Conservation (phyloP, 495 filamentous ascomycete genomes). For the Aspergillus bridgeri region DNA sequence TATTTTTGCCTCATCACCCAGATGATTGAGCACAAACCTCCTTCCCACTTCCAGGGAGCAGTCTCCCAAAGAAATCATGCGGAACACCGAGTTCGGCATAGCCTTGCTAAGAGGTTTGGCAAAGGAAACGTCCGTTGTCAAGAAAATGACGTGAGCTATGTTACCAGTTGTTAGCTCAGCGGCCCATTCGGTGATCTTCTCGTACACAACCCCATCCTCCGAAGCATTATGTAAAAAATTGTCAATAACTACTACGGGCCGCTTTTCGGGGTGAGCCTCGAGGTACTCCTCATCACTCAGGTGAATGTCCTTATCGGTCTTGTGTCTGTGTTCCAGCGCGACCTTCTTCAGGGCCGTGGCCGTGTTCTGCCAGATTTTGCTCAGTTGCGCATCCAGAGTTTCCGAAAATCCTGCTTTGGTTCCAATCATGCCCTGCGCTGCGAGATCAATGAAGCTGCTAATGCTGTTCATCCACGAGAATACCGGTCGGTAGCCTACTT, state of each 20-base stretch:
- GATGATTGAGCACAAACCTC: slow-evolving; percentile 81
- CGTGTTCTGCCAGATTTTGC: slow-evolving; percentile 88
- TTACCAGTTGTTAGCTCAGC: slow-evolving; percentile 84
- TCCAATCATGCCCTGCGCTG: slow-evolving; percentile 88
- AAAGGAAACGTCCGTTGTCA: slow-evolving; percentile 89
- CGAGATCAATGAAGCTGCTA: slow-evolving; percentile 86
- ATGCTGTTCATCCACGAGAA: slow-evolving; percentile 97
- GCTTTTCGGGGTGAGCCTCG: slow-evolving; percentile 79
- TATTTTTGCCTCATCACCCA: slow-evolving; percentile 52
- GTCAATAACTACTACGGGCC: slow-evolving; percentile 88
- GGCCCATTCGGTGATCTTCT: slow-evolving; percentile 90
- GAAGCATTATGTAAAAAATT: slow-evolving; percentile 85
- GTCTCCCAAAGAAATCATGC: slow-evolving; percentile 79
- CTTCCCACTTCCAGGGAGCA: slow-evolving; percentile 82
- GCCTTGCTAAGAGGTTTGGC: slow-evolving; percentile 84
- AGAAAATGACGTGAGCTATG: slow-evolving; percentile 91
- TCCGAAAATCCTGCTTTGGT: slow-evolving; percentile 95
- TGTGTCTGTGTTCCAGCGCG: slow-evolving; percentile 63
- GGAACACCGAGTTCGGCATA: slow-evolving; percentile 87
- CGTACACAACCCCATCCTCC: slow-evolving; percentile 72
- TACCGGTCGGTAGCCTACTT: slow-evolving; percentile 89
- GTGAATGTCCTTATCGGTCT: slow-evolving; percentile 67
- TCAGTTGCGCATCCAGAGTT: slow-evolving; percentile 84
- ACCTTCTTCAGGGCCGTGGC: slow-evolving; percentile 74
- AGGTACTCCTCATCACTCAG: slow-evolving; percentile 85